Base-by-base conservation (phyloP, 2,329 filamentous ascomycete genomes). In the Leptographium galeiforme region DNA sequence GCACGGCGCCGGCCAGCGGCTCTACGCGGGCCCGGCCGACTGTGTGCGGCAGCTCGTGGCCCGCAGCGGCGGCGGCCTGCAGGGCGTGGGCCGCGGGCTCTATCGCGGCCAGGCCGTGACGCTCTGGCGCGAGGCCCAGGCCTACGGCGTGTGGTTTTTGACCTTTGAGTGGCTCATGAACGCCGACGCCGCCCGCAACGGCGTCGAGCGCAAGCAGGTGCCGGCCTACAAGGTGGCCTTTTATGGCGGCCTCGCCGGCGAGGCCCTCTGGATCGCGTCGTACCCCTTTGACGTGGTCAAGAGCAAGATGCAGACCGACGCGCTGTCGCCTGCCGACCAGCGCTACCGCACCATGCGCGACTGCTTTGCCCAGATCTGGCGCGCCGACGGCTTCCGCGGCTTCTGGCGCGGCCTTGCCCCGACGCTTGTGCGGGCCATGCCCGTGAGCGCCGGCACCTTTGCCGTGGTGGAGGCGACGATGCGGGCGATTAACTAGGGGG, bases 291-390 rank as follows among this genome's bases (percentile, higher is more conserved):
- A 98, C 70, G 91, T 98, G 33, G 72, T 98, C 70, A 98, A 98
- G 85, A 95, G 89, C 71, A 97, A 95, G 80, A 96, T 97, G 91
- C 93, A 98, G 78, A 95, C 85, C 55, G 93, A 98, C 70, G 90
- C 87, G 0, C 93, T 96, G 65, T 89, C 87, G 6, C 57, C 67
- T 49, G 71, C 78, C 58, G 48, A 56, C 38, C 82, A 84, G 73
- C 77, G 77, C 65, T 98, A 86, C 71, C 79, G 73, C 66, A 84
- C 74, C 53, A 96, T 96, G 91, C 79, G 84, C 51, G 87, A 94
- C 70, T 94, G 88, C 72, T 94, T 97, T 69, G 78, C 75, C 55
- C 82, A 95, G 75, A 94, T 85, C 2, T 95, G 79, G 73, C 77
- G 77, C 56, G 74, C 71, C 7, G 89, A 94, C 70, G 93, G 93